Conservation (phyloP, 495 filamentous ascomycete genomes). For the Tuber brumale region DNA sequence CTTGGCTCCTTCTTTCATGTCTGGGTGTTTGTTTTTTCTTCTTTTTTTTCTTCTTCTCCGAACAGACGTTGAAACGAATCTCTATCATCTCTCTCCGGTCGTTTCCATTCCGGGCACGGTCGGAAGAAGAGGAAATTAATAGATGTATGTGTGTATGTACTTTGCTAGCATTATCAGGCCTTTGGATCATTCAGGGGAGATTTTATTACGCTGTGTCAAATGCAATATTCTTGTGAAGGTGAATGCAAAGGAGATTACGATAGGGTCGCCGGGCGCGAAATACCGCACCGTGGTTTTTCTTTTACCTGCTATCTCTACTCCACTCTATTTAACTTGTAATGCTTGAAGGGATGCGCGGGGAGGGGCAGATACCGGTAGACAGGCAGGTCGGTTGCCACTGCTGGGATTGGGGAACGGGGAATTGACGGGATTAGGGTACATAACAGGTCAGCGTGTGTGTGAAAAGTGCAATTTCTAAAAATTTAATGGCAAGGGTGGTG, state of each 20-base stretch:
- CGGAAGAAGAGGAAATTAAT: neutral
- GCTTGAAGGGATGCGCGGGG: neutral
- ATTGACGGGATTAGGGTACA: neutral
- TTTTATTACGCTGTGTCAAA: neutral
- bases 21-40: neutral
- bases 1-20: neutral
- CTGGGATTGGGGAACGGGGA: neutral
- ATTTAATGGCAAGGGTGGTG: neutral
- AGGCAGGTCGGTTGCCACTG: neutral
- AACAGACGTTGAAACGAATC: neutral
- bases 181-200: neutral
- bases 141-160: neutral
- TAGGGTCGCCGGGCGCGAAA: neutral
- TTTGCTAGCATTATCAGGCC: neutral
- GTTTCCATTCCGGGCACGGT: neutral
- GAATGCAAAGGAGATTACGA: neutral
- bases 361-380: neutral
- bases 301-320: neutral
- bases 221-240: neutral
- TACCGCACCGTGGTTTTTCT: neutral
- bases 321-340: neutral
- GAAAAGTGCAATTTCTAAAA: neutral
- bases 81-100: neutral
- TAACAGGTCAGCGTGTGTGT: neutral
- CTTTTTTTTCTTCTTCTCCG: neutral